A percentile compares a stretch with the other conserved stretches of the same genome.
These are phyloP conservation scores for Pythium rishiriense DNA, from an alignment of 352 stramenopile species.

Conservation along the genomic window DNA sequence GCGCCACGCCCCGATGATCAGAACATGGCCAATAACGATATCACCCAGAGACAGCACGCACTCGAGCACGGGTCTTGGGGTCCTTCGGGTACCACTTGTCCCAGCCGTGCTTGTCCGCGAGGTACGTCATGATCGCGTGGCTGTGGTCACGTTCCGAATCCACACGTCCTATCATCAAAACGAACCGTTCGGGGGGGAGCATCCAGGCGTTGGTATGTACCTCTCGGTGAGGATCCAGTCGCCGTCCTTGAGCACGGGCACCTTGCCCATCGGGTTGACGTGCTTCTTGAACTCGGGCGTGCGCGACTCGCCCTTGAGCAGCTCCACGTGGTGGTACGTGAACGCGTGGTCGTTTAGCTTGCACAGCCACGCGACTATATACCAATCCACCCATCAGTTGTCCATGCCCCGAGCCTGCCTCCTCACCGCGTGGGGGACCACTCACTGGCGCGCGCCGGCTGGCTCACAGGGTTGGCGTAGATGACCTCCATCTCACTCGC, in stretches of 20 bases:
- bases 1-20: not conserved
- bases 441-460: slow-evolving; percentile 59
- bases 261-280: slow-evolving; percentile 57
- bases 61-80: slow-evolving; percentile 34
- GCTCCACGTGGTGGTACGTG: slow-evolving; percentile 57
- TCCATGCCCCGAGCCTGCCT: not conserved
- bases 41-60: slow-evolving; percentile 1
- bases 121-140: slow-evolving; percentile 50
- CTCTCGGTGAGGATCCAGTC: slow-evolving; percentile 53
- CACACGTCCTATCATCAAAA: not conserved
- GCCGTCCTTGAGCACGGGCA: slow-evolving; percentile 53
- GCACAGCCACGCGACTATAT: slow-evolving; percentile 65
- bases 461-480: slow-evolving; percentile 61
- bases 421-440: not conserved
- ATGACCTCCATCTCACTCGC: slow-evolving; percentile 45
- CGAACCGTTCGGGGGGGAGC: not conserved
- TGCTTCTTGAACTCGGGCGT: slow-evolving; percentile 47
- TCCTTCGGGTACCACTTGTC: slow-evolving; percentile 51
- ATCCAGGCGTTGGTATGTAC: not conserved
- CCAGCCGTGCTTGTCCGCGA: slow-evolving; percentile 56
- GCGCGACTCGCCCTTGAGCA: slow-evolving; percentile 49
- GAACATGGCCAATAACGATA: not conserved
- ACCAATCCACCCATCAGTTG: not conserved
- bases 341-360: slow-evolving; percentile 67
- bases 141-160: slow-evolving; percentile 6